A percentile compares a stretch with the other conserved stretches of the same genome.
These are phyloP conservation scores for Backusella tuberculispora DNA, from an alignment of 192 early-diverging fungal genomes.

Conservation along the genomic window DNA sequence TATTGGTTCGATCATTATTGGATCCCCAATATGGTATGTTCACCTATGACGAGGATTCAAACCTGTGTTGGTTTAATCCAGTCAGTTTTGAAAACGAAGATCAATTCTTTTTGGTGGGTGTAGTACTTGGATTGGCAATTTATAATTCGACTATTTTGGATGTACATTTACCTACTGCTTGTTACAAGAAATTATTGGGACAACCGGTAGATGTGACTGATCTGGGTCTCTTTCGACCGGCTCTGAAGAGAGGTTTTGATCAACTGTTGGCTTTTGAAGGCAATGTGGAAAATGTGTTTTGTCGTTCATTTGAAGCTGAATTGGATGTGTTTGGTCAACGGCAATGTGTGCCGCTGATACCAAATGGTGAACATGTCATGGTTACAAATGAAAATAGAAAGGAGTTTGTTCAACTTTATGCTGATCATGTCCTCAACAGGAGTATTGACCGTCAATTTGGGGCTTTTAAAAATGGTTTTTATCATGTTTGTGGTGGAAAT, in stretches of 20 bases:
- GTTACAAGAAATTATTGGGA: conserved; percentile 90
- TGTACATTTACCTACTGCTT: conserved; percentile 76
- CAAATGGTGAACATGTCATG: conserved; percentile 57
- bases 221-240: conserved; percentile 72
- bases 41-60: conserved; percentile 65
- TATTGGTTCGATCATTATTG: conserved; percentile 90
- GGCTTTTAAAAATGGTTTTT: conserved; percentile 86
- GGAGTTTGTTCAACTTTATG: conserved; percentile 84
- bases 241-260: conserved; percentile 79
- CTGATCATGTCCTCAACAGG: conserved; percentile 81
- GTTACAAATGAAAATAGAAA: conserved; percentile 69
- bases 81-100: conserved; percentile 73
- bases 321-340: conserved; percentile 75
- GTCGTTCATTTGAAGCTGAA: conserved; percentile 77
- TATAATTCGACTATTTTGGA: conserved; percentile 95
- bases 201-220: conserved; percentile 76
- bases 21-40: conserved; percentile 93
- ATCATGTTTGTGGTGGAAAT: conserved; percentile 87
- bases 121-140: conserved; percentile 90
- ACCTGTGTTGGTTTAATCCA: conserved; percentile 78
- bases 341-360: conserved; percentile 64
- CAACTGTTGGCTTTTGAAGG: conserved; percentile 81
- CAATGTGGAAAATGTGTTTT: conserved; percentile 86
- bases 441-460: conserved; percentile 77
- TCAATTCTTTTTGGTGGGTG: conserved; percentile 91